A percentile compares a stretch with the other conserved stretches of the same genome.
phyloP scores from a whole-genome alignment of 108 stramenopile species.

The Chaetoceros muelleri region DNA sequence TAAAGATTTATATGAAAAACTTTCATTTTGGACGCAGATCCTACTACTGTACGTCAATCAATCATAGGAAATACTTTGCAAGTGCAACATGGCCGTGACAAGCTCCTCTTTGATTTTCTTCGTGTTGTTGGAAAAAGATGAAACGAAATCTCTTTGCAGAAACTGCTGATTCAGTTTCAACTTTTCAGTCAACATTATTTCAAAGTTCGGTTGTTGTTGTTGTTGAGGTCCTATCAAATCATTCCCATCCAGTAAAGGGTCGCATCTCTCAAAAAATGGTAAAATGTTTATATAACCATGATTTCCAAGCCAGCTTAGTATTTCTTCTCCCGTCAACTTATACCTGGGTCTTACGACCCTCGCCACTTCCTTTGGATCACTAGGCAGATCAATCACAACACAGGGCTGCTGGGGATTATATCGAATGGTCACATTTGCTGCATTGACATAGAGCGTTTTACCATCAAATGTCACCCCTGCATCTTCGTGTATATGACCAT shows the following conservation, averaged over 20 bases:
- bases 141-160: too few species aligned
- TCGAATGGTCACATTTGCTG: constrained; percentile 8
- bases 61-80: too few species aligned
- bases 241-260: not conserved
- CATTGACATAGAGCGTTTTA: constrained; percentile 23
- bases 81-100: too few species aligned
- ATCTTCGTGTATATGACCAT: constrained; percentile 48
- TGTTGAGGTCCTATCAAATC: too few species aligned
- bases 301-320: not conserved
- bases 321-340: not conserved
- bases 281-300: not conserved
- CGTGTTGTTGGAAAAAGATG: too few species aligned
- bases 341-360: constrained; percentile 8
- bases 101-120: too few species aligned
- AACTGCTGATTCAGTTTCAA: too few species aligned
- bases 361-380: constrained; percentile 8
- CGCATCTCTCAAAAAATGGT: not conserved
- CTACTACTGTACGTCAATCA: too few species aligned
- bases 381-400: constrained; percentile 25
- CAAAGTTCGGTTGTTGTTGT: too few species aligned
- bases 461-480: constrained; percentile 25
- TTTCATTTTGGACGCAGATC: too few species aligned
- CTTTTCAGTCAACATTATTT: too few species aligned
- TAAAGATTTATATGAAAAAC: too few species aligned
- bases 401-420: constrained; percentile 8